Base-by-base conservation (phyloP, 306 rosid species). In the Corylus heterophylla region DNA sequence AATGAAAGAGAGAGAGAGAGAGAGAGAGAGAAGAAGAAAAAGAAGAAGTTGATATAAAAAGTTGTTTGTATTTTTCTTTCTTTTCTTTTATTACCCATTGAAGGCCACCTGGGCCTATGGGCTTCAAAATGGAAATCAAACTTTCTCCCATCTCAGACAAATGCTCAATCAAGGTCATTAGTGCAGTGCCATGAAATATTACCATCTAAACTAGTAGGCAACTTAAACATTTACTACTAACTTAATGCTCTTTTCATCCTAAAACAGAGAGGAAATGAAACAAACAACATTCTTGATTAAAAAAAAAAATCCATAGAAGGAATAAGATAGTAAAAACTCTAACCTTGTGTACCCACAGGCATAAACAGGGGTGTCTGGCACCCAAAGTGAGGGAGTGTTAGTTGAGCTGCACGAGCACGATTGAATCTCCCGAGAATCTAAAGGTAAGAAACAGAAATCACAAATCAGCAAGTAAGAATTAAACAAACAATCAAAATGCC, bases 281-380 rank as follows among this genome's bases (percentile, higher is more conserved):
- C 45, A 5, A 42, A 42, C 45, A 42, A 5, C 7, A 6, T 42
- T 42, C 45, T 42, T 42, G 45, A 42, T 39, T 39, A 39, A 39
- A 39, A 35, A 3, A 39, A 22, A 22, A 22, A 22, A 22, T 22
- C 69, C 20, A 50, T 3, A 56, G 73, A 74, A 75, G 20, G 18
- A 13, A 75, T 55, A 70, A 12, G 51, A 58, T 12, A 42, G 49
- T 78, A 18, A 18, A 76, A 82, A 78, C 74, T 51, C 83, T 75
- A 49, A 94, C 98, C 97, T 92, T 95, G 98, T 1, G 99, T 93
- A 69, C 99, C 99, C 37, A 93, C 98, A 1, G 98, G 99, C 99
- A 95, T 95, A 86, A 91, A 95, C 74, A 95, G 87, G 74, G 99
- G 99, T 3, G 99, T 92, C 81, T 95, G 93, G 72, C 90, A 87